phyloP scores from a whole-genome alignment of 768 basidiomycete genomes.

The Rhodocollybia butyracea region DNA sequence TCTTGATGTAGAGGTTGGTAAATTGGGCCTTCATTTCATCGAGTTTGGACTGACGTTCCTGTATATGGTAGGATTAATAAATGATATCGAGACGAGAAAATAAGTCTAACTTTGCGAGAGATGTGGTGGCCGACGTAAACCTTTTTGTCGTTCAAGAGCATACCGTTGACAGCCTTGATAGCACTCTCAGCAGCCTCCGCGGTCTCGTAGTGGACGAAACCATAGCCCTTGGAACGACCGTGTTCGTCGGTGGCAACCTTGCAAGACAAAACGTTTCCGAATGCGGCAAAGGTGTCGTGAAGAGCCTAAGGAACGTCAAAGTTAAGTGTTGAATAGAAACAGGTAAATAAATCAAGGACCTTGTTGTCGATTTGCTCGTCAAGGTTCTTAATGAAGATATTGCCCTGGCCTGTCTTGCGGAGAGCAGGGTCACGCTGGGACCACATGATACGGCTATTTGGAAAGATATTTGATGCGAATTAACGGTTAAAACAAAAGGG shows the following conservation, averaged over 20 bases:
- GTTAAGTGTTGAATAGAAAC: neutral
- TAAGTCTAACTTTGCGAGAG: slow-evolving; percentile 75
- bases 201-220: slow-evolving; percentile 99
- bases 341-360: slow-evolving; percentile 31
- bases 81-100: neutral
- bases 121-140: slow-evolving; percentile 98
- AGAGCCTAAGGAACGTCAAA: slow-evolving; percentile 62
- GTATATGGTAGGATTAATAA: neutral
- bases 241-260: slow-evolving; percentile 97
- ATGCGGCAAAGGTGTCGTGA: slow-evolving; percentile 98
- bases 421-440: slow-evolving; percentile 99
- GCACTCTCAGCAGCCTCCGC: slow-evolving; percentile 93
- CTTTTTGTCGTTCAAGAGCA: slow-evolving; percentile 99
- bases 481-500: neutral
- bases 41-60: slow-evolving; percentile 97
- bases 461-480: slow-evolving; percentile 11
- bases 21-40: slow-evolving; percentile 97
- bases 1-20: slow-evolving; percentile 99
- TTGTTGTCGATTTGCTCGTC: slow-evolving; percentile 98
- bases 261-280: slow-evolving; percentile 98
- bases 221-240: slow-evolving; percentile 95
- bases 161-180: slow-evolving; percentile 98
- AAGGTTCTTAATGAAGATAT: slow-evolving; percentile 99
- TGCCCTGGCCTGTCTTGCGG: slow-evolving; percentile 99
- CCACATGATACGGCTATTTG: slow-evolving; percentile 97